Conservation (phyloP, 108 stramenopile species). For the Chaetoceros muelleri region DNA sequence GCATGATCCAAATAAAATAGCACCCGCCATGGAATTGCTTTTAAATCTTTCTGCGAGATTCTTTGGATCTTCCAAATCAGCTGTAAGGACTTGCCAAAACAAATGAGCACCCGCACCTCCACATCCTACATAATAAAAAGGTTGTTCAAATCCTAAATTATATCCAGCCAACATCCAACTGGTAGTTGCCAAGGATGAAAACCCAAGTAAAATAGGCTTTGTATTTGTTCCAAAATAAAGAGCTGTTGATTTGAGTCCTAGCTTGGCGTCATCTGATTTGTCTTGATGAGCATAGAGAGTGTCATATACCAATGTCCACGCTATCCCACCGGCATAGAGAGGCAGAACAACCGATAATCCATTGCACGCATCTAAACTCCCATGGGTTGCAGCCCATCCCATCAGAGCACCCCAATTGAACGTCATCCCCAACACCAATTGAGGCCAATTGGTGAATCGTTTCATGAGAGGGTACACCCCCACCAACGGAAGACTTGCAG, state of each 20-base stretch:
- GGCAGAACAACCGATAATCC: conserved; percentile 45
- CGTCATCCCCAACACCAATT: conserved; percentile 89
- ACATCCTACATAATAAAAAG: conserved; percentile 39
- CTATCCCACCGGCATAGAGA: conserved; percentile 75
- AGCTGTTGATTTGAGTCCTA: conserved; percentile 87
- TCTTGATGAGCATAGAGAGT: conserved; percentile 99
- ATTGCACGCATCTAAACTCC: conserved; percentile 39
- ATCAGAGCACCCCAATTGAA: conserved; percentile 98
- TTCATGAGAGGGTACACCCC: conserved; percentile 91
- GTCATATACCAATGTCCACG: conserved; percentile 98
- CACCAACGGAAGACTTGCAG: conserved; percentile 85
- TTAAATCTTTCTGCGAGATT: conserved; percentile 77
- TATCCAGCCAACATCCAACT: conserved; percentile 59
- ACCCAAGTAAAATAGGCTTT: conserved; percentile 54
- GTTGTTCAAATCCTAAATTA: conserved; percentile 15
- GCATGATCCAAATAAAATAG: conserved; percentile 64
- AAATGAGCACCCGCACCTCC: conserved; percentile 62
- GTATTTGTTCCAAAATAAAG: conserved; percentile 81
- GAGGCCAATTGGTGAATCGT: conserved; percentile 89
- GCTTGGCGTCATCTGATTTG: conserved; percentile 78
- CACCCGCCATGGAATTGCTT: conserved; percentile 68
- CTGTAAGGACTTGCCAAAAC: conserved; percentile 78
- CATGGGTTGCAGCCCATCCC: conserved; percentile 81
- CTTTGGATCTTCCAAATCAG: conserved; percentile 62
- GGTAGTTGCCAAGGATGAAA: conserved; percentile 27